These are phyloP conservation scores for Penicillium goetzii DNA, from an alignment of 495 filamentous ascomycete genomes.

Conservation along the genomic window DNA sequence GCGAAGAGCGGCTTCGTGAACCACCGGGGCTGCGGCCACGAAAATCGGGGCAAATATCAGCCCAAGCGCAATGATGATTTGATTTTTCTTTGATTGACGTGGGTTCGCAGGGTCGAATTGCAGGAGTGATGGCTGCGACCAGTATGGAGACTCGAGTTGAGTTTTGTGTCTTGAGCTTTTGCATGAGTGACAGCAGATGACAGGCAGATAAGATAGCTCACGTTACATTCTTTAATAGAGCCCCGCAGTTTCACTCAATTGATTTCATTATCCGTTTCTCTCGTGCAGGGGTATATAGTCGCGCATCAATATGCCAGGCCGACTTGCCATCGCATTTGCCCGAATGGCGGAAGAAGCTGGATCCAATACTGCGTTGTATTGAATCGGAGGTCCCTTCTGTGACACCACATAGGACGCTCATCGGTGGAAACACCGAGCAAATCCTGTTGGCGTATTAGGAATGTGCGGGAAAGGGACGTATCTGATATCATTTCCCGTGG, in stretches of 20 bases:
- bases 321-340: background rate
- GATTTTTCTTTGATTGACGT: background rate
- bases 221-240: background rate
- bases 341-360: background rate
- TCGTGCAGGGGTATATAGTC: background rate
- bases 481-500: conserved; percentile 13
- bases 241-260: background rate
- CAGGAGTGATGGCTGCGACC: background rate
- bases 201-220: background rate
- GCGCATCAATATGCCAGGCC: background rate
- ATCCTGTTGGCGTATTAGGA: too few relatives aligned
- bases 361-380: background rate
- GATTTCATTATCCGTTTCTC: background rate
- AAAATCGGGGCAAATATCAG: background rate
- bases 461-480: background rate
- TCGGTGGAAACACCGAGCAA: too few relatives aligned
- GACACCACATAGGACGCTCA: too few relatives aligned
- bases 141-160: background rate
- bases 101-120: background rate
- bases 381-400: background rate
- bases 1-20: background rate
- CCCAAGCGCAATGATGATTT: background rate
- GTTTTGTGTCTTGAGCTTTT: background rate
- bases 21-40: background rate
- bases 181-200: background rate